These are phyloP conservation scores for Quercus lobata DNA, from an alignment of 331 rosid species.

Conservation along the genomic window DNA sequence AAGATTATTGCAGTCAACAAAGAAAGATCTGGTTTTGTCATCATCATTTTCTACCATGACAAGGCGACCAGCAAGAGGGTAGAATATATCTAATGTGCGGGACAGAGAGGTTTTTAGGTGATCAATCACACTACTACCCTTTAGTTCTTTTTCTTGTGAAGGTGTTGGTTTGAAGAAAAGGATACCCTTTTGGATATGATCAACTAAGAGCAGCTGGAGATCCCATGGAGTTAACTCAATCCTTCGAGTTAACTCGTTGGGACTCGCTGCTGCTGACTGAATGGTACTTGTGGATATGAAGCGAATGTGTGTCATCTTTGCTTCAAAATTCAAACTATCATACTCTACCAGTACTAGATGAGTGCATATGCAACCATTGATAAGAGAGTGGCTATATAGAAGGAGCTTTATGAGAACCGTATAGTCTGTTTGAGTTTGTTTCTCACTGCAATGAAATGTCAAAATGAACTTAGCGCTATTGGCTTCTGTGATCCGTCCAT, in stretches of 20 bases:
- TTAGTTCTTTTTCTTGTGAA: background rate
- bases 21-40: conserved; percentile 1
- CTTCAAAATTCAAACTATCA: background rate
- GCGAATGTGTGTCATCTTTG: background rate
- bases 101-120: conserved; percentile 13
- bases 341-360: too few species aligned
- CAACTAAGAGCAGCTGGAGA: background rate
- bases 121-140: background rate
- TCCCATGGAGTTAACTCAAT: conserved; percentile 22
- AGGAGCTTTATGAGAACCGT: too few species aligned
- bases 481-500: too few species aligned
- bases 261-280: background rate
- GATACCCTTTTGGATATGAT: conserved; percentile 16
- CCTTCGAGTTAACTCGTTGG: background rate
- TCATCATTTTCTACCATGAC: background rate
- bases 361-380: too few species aligned
- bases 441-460: too few species aligned
- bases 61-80: conserved; percentile 20
- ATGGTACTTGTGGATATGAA: background rate
- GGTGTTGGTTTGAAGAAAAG: conserved; percentile 12
- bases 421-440: too few species aligned
- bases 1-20: background rate
- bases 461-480: too few species aligned
- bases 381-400: too few species aligned
- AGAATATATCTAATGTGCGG: conserved; percentile 2